Percentiles rank a stretch among this genome's conserved stretches.
phyloP scores from a whole-genome alignment of 148 eudicot species.

The Heliamphora exappendiculata region DNA sequence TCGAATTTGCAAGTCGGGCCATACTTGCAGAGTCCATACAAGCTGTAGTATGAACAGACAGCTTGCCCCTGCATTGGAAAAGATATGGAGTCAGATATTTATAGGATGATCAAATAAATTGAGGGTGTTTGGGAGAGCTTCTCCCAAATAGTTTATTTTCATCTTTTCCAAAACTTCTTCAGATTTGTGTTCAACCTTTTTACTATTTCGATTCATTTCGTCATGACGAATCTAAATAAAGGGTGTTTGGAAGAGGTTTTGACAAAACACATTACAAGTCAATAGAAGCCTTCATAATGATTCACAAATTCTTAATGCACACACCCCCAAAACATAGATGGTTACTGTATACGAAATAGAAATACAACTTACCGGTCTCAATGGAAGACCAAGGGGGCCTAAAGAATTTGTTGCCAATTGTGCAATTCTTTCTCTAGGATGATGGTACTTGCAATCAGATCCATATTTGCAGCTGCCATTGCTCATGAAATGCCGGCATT shows the following conservation, averaged over 20 bases:
- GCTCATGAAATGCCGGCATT: slow-evolving; percentile 66
- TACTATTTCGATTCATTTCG: too few species aligned
- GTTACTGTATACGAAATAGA: neutral
- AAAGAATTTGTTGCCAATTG: slow-evolving; percentile 27
- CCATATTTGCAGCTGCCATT: slow-evolving; percentile 73
- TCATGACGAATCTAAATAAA: too few species aligned
- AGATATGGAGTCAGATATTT: neutral
- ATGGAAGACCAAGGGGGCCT: slow-evolving; percentile 73
- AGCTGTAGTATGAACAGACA: slow-evolving; percentile 39
- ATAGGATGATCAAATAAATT: neutral
- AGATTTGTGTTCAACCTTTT: too few species aligned
- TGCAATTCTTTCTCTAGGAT: slow-evolving; percentile 53
- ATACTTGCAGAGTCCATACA: slow-evolving; percentile 52
- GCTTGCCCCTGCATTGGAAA: slow-evolving; percentile 40
- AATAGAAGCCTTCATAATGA: too few species aligned
- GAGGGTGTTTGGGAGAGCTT: too few species aligned
- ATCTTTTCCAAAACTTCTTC: too few species aligned
- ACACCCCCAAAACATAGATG: neutral
- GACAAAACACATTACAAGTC: too few species aligned
- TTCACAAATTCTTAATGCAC: neutral
- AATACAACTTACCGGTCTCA: slow-evolving; percentile 57
- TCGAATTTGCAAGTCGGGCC: slow-evolving; percentile 65
- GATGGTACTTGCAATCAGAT: slow-evolving; percentile 65
- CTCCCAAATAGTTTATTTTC: too few species aligned
- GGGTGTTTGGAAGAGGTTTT: too few species aligned